Base-by-base conservation (phyloP, 2,329 filamentous ascomycete species). In the Pestalotiopsis sp. region DNA sequence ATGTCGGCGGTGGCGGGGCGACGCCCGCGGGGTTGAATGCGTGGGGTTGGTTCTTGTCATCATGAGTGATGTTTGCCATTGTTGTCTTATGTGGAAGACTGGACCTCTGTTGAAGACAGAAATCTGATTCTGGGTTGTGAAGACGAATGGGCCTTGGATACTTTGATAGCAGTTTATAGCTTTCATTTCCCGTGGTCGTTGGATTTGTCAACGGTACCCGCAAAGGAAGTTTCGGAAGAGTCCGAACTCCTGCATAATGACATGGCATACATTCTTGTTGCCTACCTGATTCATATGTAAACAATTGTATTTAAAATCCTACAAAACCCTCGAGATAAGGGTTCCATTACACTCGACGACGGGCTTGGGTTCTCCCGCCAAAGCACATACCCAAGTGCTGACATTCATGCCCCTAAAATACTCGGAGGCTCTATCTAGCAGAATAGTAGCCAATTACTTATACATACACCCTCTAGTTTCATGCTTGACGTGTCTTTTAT, bases 1-100 rank as follows among this genome's bases (percentile, higher is more conserved):
- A 65, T 25, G 62, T 65, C 23, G 62, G 62, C 12, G 62, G 62
- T n/a, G 62, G 62, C 13, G 62, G n/a, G 38, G 62, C 20, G 4
- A 65, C 62, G 6, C 41, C 62, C 2, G 41, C 23, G n/a, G 62
- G 62, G 41, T 65, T 56, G 62, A 65, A 65, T 20, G 62, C 27
- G 62, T 52, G 39, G 62, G 62, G 62, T 52, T 65, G 60, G 20
- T 36, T 36, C 23, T 23, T 63, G 60, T 17, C 31, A 52, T 52
- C 20, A 36, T 36, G 31, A 20, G n/a, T 20, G 17, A 52, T n/a
- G 7, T n/a, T 52, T 52, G 14, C 2, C n/a, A 14, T 45, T 45
- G 11, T 45, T 17, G 13, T 13, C 7, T 13, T 45, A 45, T 45
- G 17, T 45, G 17, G 13, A 4, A 12, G 41, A 13, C 17, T 45